Conservation (phyloP, 768 basidiomycete genomes). For the Paxillus rubicundulus region DNA sequence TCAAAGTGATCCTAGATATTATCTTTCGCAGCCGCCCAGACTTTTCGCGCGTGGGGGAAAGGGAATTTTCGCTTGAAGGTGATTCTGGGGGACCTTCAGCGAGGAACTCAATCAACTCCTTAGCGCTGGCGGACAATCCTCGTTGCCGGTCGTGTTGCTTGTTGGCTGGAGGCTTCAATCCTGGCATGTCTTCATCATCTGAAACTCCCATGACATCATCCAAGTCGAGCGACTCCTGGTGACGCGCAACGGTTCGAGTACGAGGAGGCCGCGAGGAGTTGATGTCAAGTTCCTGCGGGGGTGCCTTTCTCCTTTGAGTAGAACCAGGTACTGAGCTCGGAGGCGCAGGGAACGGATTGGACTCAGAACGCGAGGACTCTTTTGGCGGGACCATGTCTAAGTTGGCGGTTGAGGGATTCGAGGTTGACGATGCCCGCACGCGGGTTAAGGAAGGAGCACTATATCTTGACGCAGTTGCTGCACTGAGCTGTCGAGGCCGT, state of each 20-base stretch:
- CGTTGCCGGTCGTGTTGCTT: slow-evolving; percentile 35
- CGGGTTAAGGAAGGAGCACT: slow-evolving; percentile 26
- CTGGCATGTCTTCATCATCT: slow-evolving; percentile 51
- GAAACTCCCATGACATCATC: slow-evolving; percentile 74
- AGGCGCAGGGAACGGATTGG: slow-evolving; percentile 30
- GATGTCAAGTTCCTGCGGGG: slow-evolving; percentile 31
- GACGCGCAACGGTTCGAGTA: slow-evolving; percentile 50
- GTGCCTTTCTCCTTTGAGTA: slow-evolving; percentile 20
- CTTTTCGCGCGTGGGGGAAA: slow-evolving; percentile 44
- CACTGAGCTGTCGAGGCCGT: slow-evolving; percentile 47
- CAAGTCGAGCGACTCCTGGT: slow-evolving; percentile 68
- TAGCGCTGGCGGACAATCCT: slow-evolving; percentile 43
- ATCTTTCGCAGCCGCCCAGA: slow-evolving; percentile 72
- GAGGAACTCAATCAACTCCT: slow-evolving; percentile 56
- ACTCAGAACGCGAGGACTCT: slow-evolving; percentile 28
- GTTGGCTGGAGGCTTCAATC: slow-evolving; percentile 38
- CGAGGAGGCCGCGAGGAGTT: slow-evolving; percentile 17
- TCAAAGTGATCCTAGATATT: slow-evolving; percentile 73
- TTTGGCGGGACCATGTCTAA: slow-evolving; percentile 14
- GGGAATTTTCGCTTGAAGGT: slow-evolving; percentile 39
- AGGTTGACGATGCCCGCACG: slow-evolving; percentile 32
- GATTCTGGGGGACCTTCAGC: slow-evolving; percentile 53
- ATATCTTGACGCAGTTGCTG: slow-evolving; percentile 39
- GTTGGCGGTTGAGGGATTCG: slow-evolving; percentile 22
- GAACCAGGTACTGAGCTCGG: slow-evolving; percentile 23